Base-by-base conservation (phyloP, 2,329 filamentous ascomycete species). In the Podosphaera xanthii region DNA sequence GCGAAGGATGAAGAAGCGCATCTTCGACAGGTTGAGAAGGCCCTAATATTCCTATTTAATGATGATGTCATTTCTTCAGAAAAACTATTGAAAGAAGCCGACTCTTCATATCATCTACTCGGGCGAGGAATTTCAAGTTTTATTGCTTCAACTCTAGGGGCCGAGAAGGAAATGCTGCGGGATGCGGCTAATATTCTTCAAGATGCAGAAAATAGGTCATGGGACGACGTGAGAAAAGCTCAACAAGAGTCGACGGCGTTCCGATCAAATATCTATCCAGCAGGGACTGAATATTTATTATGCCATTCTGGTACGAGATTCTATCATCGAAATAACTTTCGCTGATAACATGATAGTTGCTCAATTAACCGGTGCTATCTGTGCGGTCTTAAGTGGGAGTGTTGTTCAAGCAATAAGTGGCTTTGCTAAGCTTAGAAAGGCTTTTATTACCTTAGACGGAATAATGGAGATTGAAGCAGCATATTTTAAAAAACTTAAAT, bases 341-440 rank as follows among this genome's bases (percentile, higher is more conserved):
- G 8, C 42, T 54, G 53, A 60, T 60, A 49, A 63, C 49, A 8
- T 54, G 33, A 57, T 34, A 62, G 67, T 96, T 72, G 80, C 87
- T 1, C 87, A 95, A 70, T 76, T 96, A 62, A 94, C 96, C 84
- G 79, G 81, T 60, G 90, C 90, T 0, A 84, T 98, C 0, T 82
- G 96, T 0, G 87, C 82, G 0, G 87, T 97, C 14, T 73, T 97
- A 65, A 94, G 94, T 64, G 92, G 97, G 73, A 95, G 87, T 68
- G 72, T 97, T 65, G 91, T 90, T 0, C 92, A 97, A 70, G 88
- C 83, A 14, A 80, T 97, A 70, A 88, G 84, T 71, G 88, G 88
- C 4, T 97, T 97, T 67, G 94, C 94, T 69, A 94, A 92, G 71
- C 72, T 97, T 65, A 78, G 91, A 62, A 94, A 94, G 69, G 91